Evolutionary conservation across 768 basidiomycete species (phyloP).

Genomic region (Rossbeevera mucosa): DNA sequence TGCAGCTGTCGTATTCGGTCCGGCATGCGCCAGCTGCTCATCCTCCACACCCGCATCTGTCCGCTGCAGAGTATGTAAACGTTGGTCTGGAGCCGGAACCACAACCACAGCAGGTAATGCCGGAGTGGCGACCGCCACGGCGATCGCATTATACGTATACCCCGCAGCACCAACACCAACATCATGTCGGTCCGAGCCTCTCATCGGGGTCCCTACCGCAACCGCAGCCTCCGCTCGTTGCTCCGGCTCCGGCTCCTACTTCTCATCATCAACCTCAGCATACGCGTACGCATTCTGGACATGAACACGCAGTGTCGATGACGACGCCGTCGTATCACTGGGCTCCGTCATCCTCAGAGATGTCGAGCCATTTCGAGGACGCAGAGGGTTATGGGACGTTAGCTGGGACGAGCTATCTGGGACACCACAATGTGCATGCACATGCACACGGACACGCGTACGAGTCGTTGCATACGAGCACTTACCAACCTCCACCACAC

Average conservation of each 20-base stretch:
- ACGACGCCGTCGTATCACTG: constrained; percentile 16
- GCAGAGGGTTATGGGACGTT: background rate
- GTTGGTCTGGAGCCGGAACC: background rate
- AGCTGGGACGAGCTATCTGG: background rate
- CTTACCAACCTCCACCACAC: constrained; percentile 1
- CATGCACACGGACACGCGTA: constrained; percentile 12
- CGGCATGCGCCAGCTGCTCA: background rate
- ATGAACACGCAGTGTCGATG: constrained; percentile 13
- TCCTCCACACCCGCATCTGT: background rate
- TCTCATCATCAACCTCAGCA: background rate
- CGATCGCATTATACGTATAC: constrained; percentile 27
- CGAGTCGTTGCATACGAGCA: background rate
- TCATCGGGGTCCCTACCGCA: background rate
- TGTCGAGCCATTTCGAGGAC: constrained; percentile 2
- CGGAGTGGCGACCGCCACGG: constrained; percentile 28
- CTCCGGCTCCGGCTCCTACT: background rate
- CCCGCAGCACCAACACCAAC: constrained; percentile 11
- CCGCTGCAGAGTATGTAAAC: constrained; percentile 5
- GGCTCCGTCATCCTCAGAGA: constrained; percentile 3
- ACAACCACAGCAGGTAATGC: constrained; percentile 6
- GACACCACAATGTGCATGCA: background rate
- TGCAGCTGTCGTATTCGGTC: background rate
- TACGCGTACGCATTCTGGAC: constrained; percentile 11
- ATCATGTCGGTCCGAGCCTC: background rate
- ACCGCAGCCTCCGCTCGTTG: background rate